These are phyloP conservation scores for Phyllosticta ampelicida DNA, from an alignment of 2,329 filamentous ascomycete species.

Conservation along the genomic window DNA sequence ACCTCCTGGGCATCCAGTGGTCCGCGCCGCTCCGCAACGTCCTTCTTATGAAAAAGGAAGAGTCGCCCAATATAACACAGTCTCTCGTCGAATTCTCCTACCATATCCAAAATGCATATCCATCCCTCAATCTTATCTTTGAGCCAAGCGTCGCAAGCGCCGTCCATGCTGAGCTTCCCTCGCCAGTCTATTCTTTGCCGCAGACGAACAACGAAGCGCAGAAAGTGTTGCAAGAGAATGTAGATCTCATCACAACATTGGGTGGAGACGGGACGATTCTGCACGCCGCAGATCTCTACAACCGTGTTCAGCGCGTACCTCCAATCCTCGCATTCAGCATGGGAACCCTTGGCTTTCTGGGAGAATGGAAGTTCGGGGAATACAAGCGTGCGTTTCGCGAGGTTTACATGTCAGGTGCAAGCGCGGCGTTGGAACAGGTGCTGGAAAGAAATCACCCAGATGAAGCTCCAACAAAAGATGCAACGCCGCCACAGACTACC, in stretches of 20 bases:
- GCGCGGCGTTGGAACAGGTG: slow-evolving; percentile 26
- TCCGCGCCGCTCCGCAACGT: slow-evolving; percentile 57
- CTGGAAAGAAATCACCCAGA: neutral
- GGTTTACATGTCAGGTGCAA: slow-evolving; percentile 73
- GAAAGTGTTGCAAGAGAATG: slow-evolving; percentile 53
- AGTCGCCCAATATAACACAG: slow-evolving; percentile 43
- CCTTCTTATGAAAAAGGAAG: slow-evolving; percentile 57
- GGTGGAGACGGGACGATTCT: slow-evolving; percentile 90
- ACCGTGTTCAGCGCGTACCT: slow-evolving; percentile 68
- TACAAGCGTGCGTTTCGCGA: slow-evolving; percentile 88
- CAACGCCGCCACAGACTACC: slow-evolving; percentile 12
- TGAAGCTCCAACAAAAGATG: neutral
- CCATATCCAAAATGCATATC: slow-evolving; percentile 71
- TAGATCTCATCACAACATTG: slow-evolving; percentile 80
- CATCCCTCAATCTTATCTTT: slow-evolving; percentile 69
- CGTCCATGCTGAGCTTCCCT: slow-evolving; percentile 59
- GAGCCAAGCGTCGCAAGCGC: slow-evolving; percentile 64
- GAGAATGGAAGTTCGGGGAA: slow-evolving; percentile 92
- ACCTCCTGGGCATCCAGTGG: slow-evolving; percentile 57
- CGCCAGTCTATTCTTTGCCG: slow-evolving; percentile 46
- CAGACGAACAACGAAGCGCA: slow-evolving; percentile 11
- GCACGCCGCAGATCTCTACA: slow-evolving; percentile 77
- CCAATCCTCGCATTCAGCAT: slow-evolving; percentile 93
- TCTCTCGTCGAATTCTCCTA: slow-evolving; percentile 49
- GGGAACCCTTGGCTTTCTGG: slow-evolving; percentile 88